Conservation (phyloP, 176 grass and related monocot species). For the Avena sativa region DNA sequence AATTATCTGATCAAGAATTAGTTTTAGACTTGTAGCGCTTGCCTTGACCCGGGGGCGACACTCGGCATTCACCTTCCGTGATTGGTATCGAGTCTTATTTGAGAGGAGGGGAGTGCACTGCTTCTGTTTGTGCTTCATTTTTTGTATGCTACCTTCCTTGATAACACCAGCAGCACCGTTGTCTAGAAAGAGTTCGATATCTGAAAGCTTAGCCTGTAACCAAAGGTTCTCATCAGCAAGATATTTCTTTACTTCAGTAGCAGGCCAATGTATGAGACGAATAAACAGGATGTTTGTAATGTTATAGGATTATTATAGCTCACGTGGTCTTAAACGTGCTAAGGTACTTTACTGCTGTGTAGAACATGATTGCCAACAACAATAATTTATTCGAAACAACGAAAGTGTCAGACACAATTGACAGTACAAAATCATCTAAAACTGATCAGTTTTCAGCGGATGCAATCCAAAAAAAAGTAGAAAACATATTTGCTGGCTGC, state of each 20-base stretch:
- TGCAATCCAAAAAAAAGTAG: not conserved
- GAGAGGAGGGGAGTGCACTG: constrained; percentile 62
- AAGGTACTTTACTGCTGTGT: not conserved
- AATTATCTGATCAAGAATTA: not conserved
- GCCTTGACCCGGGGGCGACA: constrained; percentile 91
- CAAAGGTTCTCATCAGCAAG: not conserved
- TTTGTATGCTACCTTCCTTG: constrained; percentile 60
- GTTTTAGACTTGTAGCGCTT: constrained; percentile 44
- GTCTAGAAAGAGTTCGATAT: constrained; percentile 65
- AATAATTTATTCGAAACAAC: not conserved
- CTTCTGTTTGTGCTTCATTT: constrained; percentile 86
- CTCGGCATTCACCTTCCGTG: constrained; percentile 64
- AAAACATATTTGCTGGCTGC: not conserved
- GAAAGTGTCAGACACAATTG: not conserved
- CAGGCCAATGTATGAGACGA: not conserved
- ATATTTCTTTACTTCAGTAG: not conserved
- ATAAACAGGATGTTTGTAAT: not conserved
- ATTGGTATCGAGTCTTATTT: constrained; percentile 83
- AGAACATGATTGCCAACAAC: constrained; percentile 13
- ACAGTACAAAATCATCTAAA: not conserved
- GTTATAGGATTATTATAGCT: not conserved
- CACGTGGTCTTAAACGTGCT: not conserved
- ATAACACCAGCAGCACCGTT: constrained; percentile 49
- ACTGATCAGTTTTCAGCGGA: constrained; percentile 10
- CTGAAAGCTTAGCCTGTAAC: constrained; percentile 58